A percentile compares a stretch with the other conserved stretches of the same genome.
phyloP scores from a whole-genome alignment of 2,329 filamentous ascomycete genomes.

The Epicoccum sorghinum region DNA sequence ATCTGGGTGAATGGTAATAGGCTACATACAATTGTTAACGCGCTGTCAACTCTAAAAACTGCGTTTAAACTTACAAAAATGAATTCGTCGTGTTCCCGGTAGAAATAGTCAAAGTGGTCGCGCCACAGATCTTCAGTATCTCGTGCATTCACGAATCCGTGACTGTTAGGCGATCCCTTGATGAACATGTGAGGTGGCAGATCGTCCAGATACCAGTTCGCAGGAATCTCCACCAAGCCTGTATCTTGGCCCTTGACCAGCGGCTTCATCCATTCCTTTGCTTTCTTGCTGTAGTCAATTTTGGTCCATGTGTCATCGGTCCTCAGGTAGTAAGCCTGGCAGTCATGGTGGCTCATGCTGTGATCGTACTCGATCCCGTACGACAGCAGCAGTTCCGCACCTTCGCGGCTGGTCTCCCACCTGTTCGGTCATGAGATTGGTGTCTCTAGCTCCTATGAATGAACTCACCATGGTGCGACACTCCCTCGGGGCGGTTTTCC shows the following conservation, averaged over 20 bases:
- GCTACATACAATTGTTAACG: constrained; percentile 33
- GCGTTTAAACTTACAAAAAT: constrained; percentile 62
- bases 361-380: constrained; percentile 75
- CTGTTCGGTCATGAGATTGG: constrained; percentile 46
- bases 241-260: constrained; percentile 64
- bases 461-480: constrained; percentile 68
- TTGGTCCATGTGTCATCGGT: constrained; percentile 71
- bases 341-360: constrained; percentile 69
- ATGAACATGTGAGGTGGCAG: constrained; percentile 73
- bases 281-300: constrained; percentile 68
- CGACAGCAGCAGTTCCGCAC: constrained; percentile 65
- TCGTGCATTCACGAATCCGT: constrained; percentile 62
- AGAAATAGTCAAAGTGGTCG: constrained; percentile 75
- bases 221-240: constrained; percentile 70
- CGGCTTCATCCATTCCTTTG: constrained; percentile 71
- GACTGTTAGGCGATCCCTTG: constrained; percentile 66
- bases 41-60: constrained; percentile 32
- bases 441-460: background rate
- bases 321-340: constrained; percentile 66
- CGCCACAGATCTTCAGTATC: constrained; percentile 69
- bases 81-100: constrained; percentile 76
- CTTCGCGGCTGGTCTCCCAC: constrained; percentile 74
- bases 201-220: constrained; percentile 66
- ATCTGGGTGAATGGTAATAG: constrained; percentile 78
- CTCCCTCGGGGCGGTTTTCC: constrained; percentile 73